Evolutionary conservation across 768 basidiomycete genomes (phyloP).

Genomic region (Leccinum disarticulatum): DNA sequence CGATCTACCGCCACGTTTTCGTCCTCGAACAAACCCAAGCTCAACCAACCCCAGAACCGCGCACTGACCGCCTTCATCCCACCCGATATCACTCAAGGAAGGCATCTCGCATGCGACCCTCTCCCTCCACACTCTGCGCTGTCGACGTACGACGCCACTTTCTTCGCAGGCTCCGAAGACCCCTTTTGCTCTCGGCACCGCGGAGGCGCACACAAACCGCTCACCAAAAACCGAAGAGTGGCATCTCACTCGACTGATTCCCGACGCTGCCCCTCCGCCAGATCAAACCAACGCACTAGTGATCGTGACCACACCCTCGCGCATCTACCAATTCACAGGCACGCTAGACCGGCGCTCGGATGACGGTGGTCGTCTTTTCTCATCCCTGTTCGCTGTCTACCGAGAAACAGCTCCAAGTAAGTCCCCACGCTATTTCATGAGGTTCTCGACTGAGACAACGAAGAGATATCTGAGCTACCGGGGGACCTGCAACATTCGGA

Average conservation of each 20-base stretch:
- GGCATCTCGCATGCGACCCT: constrained; percentile 80
- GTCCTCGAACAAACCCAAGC: constrained; percentile 64
- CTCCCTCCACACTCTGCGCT: constrained; percentile 67
- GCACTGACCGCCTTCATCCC: constrained; percentile 74
- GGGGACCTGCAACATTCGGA: too few species aligned
- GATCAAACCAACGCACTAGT: too few species aligned
- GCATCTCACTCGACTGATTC: constrained; percentile 53
- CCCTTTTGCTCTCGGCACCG: constrained; percentile 30
- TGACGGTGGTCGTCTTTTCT: too few species aligned
- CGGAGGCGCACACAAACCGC: constrained; percentile 45
- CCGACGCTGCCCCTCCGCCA: constrained; percentile 54
- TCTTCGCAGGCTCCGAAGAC: constrained; percentile 70
- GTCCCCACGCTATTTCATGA: too few species aligned
- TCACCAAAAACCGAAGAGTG: constrained; percentile 51
- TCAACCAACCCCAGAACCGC: constrained; percentile 35
- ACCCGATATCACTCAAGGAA: constrained; percentile 45
- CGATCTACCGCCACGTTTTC: constrained; percentile 73
- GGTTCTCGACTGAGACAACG: too few species aligned
- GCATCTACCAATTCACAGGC: too few species aligned
- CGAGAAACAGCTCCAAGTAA: too few species aligned
- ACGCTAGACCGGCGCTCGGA: too few species aligned
- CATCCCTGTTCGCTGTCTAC: too few species aligned
- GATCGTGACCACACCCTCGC: too few species aligned
- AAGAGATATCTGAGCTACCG: too few species aligned
- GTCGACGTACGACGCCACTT: constrained; percentile 64